These are phyloP conservation scores for Tulasnella sp. DNA, from an alignment of 768 basidiomycete species.

Conservation along the genomic window DNA sequence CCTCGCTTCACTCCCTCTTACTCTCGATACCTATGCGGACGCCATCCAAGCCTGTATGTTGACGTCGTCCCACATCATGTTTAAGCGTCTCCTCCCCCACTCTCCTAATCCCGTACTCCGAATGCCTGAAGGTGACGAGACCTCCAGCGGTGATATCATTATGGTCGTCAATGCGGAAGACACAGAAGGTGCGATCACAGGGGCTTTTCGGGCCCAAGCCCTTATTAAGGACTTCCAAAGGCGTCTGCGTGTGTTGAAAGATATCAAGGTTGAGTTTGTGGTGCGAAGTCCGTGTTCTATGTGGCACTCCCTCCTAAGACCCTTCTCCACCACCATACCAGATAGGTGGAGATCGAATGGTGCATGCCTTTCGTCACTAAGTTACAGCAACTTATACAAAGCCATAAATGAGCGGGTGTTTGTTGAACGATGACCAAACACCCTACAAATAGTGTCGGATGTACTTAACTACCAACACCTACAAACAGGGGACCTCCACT, in stretches of 20 bases:
- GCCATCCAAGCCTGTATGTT: constrained; percentile 56
- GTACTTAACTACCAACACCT: too few relatives aligned
- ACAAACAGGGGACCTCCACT: too few relatives aligned
- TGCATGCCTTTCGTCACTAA: too few relatives aligned
- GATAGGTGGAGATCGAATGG: too few relatives aligned
- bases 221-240: constrained; percentile 39
- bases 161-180: constrained; percentile 19
- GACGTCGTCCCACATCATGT: constrained; percentile 47
- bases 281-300: constrained; percentile 34
- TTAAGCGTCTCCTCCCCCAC: constrained; percentile 43
- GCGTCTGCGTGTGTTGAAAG: constrained; percentile 52
- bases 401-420: too few relatives aligned
- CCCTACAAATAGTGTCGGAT: too few relatives aligned
- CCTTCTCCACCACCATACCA: too few relatives aligned
- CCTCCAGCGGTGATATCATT: constrained; percentile 43
- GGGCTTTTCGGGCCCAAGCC: constrained; percentile 41
- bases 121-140: constrained; percentile 29
- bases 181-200: constrained; percentile 30
- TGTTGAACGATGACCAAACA: too few relatives aligned
- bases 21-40: constrained; percentile 39
- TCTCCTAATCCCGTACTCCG: background rate
- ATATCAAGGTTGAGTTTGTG: constrained; percentile 54
- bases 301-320: too few relatives aligned
- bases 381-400: too few relatives aligned
- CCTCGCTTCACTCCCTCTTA: constrained; percentile 40